These are phyloP conservation scores for Teunomyces gatunensis DNA, from an alignment of 805 yeast genomes.

Conservation along the genomic window DNA sequence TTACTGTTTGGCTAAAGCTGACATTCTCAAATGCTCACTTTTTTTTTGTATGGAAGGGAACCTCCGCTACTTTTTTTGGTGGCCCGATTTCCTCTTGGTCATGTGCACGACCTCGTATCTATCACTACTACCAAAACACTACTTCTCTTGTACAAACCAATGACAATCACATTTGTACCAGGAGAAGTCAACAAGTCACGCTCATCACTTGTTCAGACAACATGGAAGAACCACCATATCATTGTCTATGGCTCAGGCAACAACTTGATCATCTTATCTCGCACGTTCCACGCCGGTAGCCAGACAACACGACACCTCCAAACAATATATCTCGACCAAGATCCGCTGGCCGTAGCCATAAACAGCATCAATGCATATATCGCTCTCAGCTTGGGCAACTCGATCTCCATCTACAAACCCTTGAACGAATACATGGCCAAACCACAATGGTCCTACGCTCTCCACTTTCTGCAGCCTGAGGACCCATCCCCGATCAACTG, in stretches of 20 bases:
- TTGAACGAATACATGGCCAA: slow-evolving; percentile 44
- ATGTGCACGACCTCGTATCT: not conserved
- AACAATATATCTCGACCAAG: slow-evolving; percentile 68
- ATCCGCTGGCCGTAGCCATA: slow-evolving; percentile 65
- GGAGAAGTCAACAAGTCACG: slow-evolving; percentile 72
- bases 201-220: slow-evolving; percentile 54
- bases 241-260: slow-evolving; percentile 85
- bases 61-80: not conserved
- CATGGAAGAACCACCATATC: slow-evolving; percentile 65
- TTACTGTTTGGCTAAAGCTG: slow-evolving; percentile 13
- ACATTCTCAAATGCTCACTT: not conserved
- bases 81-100: not conserved
- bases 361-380: slow-evolving; percentile 56
- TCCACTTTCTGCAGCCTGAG: not conserved
- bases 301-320: slow-evolving; percentile 49
- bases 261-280: slow-evolving; percentile 54
- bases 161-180: slow-evolving; percentile 74
- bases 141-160: slow-evolving; percentile 22
- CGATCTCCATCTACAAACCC: slow-evolving; percentile 55
- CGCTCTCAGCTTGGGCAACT: slow-evolving; percentile 50
- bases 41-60: not conserved
- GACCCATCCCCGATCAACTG: slow-evolving; percentile 34
- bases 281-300: not conserved
- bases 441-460: slow-evolving; percentile 46
- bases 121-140: not conserved